Evolutionary conservation across 208 protist genomes (phyloP), one percentile per base, ranked within the genome.

Genomic region (Strigomonas galati): DNA sequence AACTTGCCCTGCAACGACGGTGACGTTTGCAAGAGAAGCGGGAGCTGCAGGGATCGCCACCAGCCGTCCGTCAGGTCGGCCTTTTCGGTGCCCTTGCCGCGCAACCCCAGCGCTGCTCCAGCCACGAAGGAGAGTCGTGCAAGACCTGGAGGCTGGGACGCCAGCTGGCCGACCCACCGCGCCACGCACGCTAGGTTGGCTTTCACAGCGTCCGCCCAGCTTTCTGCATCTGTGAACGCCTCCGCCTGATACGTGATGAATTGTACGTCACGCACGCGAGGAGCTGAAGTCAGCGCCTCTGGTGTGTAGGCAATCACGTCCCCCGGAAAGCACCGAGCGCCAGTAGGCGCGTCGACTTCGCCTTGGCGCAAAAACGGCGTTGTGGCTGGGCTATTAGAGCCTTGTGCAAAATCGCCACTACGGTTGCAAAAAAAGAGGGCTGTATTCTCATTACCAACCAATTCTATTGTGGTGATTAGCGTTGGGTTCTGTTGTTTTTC

Each of bases 111-210:
- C 30, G 70, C 53, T 14, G 72, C 66, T 14, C 60, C 32, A 46
- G 84, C 58, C 26, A 95, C 73, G 49, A 81, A 91, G n/a, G 80
- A 79, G 31, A 93, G 73, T 64, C 93, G 89, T 17, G 78, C 65
- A 12, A 93, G 71, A 1, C 89, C 89, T 7, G 87, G 83, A 17
- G 89, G 77, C 56, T 75, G 79, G 19, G 68, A 62, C 40, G 82
- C 61, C 40, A 95, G 57, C 48, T 65, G 37, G 2, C 64, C 64
- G 32, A 90, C 57, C 85, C 85, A 93, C 23, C 71, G 67, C 54
- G 75, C 55, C 2, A 76, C 74, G 15, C 62, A 52, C 17, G 72
- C 30, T 1, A 81, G 68, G 69, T 87, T 93, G 46, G 69, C 63
- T 12, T 65, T 62, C 28, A 78, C 86, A 15, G 84, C 86, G 54